Percentiles rank a stretch among this genome's conserved stretches.
Conservation (phyloP, 305 asterid genomes). For the Rubia peregrina region DNA sequence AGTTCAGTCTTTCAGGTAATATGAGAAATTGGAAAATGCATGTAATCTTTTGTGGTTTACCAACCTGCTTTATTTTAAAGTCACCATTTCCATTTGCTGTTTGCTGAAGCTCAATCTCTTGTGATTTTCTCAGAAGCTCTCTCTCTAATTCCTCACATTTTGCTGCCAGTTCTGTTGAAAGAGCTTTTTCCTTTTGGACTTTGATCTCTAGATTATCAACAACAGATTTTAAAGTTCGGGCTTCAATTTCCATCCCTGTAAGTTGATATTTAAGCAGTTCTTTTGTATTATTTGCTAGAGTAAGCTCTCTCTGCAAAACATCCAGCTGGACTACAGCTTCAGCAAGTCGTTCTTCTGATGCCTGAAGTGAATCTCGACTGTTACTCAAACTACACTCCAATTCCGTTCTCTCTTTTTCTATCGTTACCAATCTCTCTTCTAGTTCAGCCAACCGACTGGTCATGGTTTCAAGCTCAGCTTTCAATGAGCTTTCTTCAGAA, state of each 20-base stretch:
- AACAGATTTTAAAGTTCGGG: constrained; percentile 41
- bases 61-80: constrained; percentile 52
- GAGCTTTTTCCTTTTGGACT: constrained; percentile 34
- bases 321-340: constrained; percentile 34
- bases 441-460: constrained; percentile 35
- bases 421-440: constrained; percentile 37
- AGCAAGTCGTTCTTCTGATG: constrained; percentile 29
- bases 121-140: constrained; percentile 35
- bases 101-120: constrained; percentile 40
- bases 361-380: constrained; percentile 34
- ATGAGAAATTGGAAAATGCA: not conserved
- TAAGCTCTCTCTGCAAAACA: constrained; percentile 48
- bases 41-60: not conserved
- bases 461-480: constrained; percentile 41
- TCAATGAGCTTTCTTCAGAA: constrained; percentile 33
- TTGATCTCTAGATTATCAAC: constrained; percentile 41
- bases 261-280: constrained; percentile 54
- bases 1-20: not conserved
- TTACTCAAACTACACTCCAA: constrained; percentile 40
- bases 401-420: constrained; percentile 36
- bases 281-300: constrained; percentile 36
- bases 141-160: constrained; percentile 46
- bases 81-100: constrained; percentile 32
- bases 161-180: constrained; percentile 37
- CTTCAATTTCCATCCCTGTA: constrained; percentile 45